A percentile compares a stretch with the other conserved stretches of the same genome.
Conservation (phyloP, 805 yeast genomes). For the Wickerhamiella azymoides region DNA sequence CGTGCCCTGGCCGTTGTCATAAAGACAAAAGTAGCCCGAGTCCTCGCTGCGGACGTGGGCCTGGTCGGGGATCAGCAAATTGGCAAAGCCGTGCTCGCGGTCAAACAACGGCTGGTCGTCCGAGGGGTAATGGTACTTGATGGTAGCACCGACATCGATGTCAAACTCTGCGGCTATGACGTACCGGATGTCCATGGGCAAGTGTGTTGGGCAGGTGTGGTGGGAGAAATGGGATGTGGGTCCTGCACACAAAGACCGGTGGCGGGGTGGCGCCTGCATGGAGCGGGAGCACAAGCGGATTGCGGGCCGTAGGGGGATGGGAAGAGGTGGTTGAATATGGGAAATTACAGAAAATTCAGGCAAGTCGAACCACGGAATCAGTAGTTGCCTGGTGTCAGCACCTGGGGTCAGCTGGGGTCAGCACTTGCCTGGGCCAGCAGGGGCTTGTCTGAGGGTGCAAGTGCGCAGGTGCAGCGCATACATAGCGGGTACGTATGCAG, state of each 20-base stretch:
- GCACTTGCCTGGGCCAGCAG: too few species aligned
- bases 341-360: too few species aligned
- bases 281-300: neutral
- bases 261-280: neutral
- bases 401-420: too few species aligned
- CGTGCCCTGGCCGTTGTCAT: conserved; percentile 11
- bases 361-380: too few species aligned
- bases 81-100: conserved; percentile 30
- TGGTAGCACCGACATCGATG: conserved; percentile 55
- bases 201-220: neutral
- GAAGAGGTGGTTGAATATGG: too few species aligned
- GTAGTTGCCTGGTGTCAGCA: too few species aligned
- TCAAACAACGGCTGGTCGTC: conserved; percentile 14
- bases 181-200: conserved; percentile 35
- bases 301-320: too few species aligned
- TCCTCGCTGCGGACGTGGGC: conserved; percentile 42
- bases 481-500: too few species aligned
- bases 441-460: neutral
- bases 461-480: neutral
- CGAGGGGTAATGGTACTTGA: conserved; percentile 47
- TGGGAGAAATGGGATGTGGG: neutral
- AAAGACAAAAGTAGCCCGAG: conserved; percentile 38
- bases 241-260: conserved; percentile 2
- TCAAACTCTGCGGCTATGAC: conserved; percentile 69
- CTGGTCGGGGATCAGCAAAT: conserved; percentile 47